Percentiles rank a stretch among this genome's conserved stretches.
Evolutionary conservation across 495 filamentous ascomycete genomes (phyloP).

Genomic region (Aspergillus biplanus): DNA sequence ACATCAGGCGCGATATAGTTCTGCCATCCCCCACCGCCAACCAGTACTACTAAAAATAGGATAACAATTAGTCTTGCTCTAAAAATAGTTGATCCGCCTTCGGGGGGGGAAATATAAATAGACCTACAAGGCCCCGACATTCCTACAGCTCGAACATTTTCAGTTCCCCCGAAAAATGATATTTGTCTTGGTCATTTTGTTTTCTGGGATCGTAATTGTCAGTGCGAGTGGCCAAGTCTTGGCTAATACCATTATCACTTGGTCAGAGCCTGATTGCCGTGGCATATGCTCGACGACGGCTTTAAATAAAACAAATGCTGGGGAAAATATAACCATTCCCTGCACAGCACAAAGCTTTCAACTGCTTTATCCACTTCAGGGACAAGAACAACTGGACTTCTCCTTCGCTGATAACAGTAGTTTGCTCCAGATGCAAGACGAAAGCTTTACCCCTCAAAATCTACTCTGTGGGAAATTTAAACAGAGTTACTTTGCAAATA

Average conservation of each 20-base stretch:
- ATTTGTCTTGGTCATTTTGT: no score
- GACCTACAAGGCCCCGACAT: no score
- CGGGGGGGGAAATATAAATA: no score
- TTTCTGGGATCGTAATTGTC: no score
- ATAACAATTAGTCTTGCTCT: no score
- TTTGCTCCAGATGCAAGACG: not conserved
- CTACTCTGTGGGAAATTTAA: not conserved
- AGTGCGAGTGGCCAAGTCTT: no score
- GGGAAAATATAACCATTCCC: slow-evolving; percentile 4
- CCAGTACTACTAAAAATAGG: no score
- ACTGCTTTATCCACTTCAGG: not conserved
- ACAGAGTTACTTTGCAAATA: slow-evolving; percentile 8
- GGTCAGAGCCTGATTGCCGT: slow-evolving; percentile 8
- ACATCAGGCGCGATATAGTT: no score
- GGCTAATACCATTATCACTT: not conserved
- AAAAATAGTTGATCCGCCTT: no score
- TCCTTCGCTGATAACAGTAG: not conserved
- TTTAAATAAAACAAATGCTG: slow-evolving; percentile 5
- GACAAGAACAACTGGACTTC: slow-evolving; percentile 12
- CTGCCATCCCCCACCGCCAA: no score
- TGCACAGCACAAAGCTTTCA: slow-evolving; percentile 3
- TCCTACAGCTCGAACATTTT: no score
- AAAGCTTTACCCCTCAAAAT: not conserved
- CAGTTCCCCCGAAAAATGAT: no score
- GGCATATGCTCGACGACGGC: slow-evolving; percentile 1